Evolutionary conservation across 345 rosid genomes (phyloP).

Genomic region (Lumnitzera racemosa): DNA sequence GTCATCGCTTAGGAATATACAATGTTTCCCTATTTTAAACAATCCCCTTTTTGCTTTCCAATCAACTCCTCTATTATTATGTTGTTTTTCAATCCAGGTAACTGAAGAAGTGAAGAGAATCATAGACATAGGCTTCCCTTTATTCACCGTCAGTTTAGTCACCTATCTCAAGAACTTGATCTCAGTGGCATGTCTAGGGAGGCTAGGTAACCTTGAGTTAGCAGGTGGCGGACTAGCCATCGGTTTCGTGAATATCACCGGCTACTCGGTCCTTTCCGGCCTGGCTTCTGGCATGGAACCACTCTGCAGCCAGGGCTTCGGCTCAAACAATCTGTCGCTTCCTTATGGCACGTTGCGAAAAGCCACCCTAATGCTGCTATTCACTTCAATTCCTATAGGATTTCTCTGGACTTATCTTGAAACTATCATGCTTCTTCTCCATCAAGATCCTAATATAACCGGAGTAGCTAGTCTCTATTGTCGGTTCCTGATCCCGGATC

Average conservation of each 20-base stretch:
- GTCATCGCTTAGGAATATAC: too few relatives aligned
- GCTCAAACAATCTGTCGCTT: slow-evolving; percentile 49
- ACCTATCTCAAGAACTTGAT: slow-evolving; percentile 69
- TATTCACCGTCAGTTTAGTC: slow-evolving; percentile 62
- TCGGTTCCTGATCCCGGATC: slow-evolving; percentile 66
- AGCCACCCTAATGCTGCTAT: slow-evolving; percentile 53
- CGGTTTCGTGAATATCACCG: slow-evolving; percentile 90
- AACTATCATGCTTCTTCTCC: slow-evolving; percentile 57
- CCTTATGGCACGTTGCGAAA: slow-evolving; percentile 46
- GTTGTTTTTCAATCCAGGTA: slow-evolving; percentile 28
- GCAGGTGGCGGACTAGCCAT: slow-evolving; percentile 90
- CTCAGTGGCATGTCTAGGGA: slow-evolving; percentile 73
- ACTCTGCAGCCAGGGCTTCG: slow-evolving; percentile 78
- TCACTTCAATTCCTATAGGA: slow-evolving; percentile 55
- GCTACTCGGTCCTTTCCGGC: slow-evolving; percentile 85
- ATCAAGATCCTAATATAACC: slow-evolving; percentile 57
- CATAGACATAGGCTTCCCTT: slow-evolving; percentile 62
- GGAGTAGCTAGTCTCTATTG: slow-evolving; percentile 62
- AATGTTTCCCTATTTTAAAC: too few relatives aligned
- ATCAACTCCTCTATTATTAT: too few relatives aligned
- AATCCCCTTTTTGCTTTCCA: too few relatives aligned
- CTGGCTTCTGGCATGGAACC: slow-evolving; percentile 93
- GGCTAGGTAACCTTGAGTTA: slow-evolving; percentile 77
- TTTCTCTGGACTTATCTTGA: slow-evolving; percentile 64
- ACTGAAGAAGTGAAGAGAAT: slow-evolving; percentile 63